Conservation (phyloP, 768 basidiomycete genomes). For the Mycena amicta region DNA sequence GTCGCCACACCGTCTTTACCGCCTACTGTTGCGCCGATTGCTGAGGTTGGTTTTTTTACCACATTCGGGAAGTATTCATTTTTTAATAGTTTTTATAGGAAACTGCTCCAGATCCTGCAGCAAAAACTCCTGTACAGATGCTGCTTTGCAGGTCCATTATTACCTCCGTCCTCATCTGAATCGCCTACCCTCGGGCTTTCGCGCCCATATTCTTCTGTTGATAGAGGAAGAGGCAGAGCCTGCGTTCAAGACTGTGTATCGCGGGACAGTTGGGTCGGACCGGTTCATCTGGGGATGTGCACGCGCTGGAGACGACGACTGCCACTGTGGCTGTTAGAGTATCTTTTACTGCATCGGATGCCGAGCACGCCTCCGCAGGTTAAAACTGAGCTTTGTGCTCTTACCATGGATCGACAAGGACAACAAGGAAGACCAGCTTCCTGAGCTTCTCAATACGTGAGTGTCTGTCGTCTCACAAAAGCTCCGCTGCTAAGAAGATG, state of each 20-base stretch:
- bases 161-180: conserved; percentile 72
- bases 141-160: conserved; percentile 56
- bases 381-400: conserved; percentile 90
- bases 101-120: conserved; percentile 24
- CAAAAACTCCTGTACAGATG: conserved; percentile 56
- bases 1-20: conserved; percentile 30
- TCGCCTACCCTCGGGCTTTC: conserved; percentile 49
- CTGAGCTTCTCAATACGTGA: conserved; percentile 85
- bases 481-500: conserved; percentile 2
- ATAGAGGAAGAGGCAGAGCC: conserved; percentile 82
- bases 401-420: conserved; percentile 72
- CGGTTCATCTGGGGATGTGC: conserved; percentile 44
- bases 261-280: conserved; percentile 66
- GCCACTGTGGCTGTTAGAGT: conserved; percentile 90
- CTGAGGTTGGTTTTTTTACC: conserved; percentile 31
- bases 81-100: conserved; percentile 25
- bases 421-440: conserved; percentile 60
- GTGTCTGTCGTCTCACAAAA: conserved; percentile 39
- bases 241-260: conserved; percentile 77
- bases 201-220: conserved; percentile 61
- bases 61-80: neutral
- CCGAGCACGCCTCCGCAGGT: conserved; percentile 50
- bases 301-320: conserved; percentile 69
- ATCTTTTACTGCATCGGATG: conserved; percentile 69
- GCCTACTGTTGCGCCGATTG: conserved; percentile 21